Percentiles rank a stretch among this genome's conserved stretches.
Evolutionary conservation across 1,284 basidiomycete genomes (phyloP).

Genomic region (Phaffia rhodozyma): DNA sequence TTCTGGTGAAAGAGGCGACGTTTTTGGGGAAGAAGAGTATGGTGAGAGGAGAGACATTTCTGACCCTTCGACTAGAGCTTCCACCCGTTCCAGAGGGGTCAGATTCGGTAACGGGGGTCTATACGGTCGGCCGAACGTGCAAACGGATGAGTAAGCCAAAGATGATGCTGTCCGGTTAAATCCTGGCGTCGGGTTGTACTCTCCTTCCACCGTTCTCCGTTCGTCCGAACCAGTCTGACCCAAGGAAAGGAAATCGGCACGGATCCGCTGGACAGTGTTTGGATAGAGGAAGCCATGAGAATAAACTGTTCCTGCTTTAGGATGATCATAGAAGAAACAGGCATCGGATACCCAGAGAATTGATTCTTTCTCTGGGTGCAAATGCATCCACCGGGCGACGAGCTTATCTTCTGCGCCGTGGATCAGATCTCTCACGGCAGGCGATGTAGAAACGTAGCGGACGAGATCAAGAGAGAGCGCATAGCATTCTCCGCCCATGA

Average conservation of each 20-base stretch:
- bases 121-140: constrained; percentile 72
- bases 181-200: neutral
- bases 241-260: constrained; percentile 29
- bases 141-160: constrained; percentile 74
- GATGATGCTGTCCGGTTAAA: constrained; percentile 22
- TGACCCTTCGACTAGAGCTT: constrained; percentile 85
- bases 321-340: constrained; percentile 98
- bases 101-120: constrained; percentile 56
- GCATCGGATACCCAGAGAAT: constrained; percentile 84
- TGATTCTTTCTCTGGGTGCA: constrained; percentile 66
- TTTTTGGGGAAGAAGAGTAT: constrained; percentile 16
- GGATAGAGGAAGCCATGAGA: constrained; percentile 96
- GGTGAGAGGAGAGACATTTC: constrained; percentile 53
- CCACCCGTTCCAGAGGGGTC: constrained; percentile 57
- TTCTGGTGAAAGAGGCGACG: constrained; percentile 34
- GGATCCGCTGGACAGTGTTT: constrained; percentile 64
- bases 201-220: too few species aligned
- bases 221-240: constrained; percentile 23
- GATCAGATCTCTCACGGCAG: constrained; percentile 52
- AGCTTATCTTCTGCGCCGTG: constrained; percentile 91
- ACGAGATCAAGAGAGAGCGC: constrained; percentile 81
- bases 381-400: constrained; percentile 78
- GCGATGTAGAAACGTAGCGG: constrained; percentile 70
- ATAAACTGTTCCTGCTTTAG: constrained; percentile 83
- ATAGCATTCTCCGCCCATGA: constrained; percentile 96